Evolutionary conservation across 2,329 filamentous ascomycete species (phyloP), one percentile per base, ranked within the genome.

Genomic region (Pseudogymnoascus sp.): DNA sequence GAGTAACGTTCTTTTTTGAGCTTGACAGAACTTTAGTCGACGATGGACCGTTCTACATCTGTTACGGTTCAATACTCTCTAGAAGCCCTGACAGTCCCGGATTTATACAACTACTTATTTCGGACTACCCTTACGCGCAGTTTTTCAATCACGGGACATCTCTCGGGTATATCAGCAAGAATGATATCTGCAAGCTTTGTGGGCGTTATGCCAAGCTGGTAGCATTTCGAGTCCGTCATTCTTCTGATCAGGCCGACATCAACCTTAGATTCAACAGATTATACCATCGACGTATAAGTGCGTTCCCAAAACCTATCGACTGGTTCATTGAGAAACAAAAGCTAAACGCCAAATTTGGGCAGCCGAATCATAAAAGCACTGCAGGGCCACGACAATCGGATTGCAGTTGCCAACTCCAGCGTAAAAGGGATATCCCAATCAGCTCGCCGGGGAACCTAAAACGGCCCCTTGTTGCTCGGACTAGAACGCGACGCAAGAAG

Each of bases 261-360:
- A 25, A 66, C 11, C 56, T 69, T 14, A 63, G 44, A n/a, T 65
- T 66, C 28, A 65, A 63, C 44, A 64, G 50, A 23, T 42, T 65
- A 12, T 63, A 66, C 33, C 65, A 62, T 37, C 65, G 64, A 37
- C 68, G 64, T 53, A 67, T 70, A 25, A 69, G 66, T 63, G 63
- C 62, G 40, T 70, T 67, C 21, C 63, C 65, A 50, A 61, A 69
- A 31, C 28, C 23, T 63, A 11, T 31, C 28, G 28, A 31, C 28
- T 31, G 28, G 28, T 31, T 31, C 28, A 31, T 31, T 31, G 28
- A 64, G 37, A 62, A 64, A 37, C 65, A 70, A 61, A 66, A 62
- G 35, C 60, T 69, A 5, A 61, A 66, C 44, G 63, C 67, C 16
- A 61, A 44, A 31, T 69, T 69, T 62, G 65, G 66, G 28, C 50